Conservation (phyloP, 225 moss, liverwort and hornwort genomes). For the Sphagnum tenellum region DNA sequence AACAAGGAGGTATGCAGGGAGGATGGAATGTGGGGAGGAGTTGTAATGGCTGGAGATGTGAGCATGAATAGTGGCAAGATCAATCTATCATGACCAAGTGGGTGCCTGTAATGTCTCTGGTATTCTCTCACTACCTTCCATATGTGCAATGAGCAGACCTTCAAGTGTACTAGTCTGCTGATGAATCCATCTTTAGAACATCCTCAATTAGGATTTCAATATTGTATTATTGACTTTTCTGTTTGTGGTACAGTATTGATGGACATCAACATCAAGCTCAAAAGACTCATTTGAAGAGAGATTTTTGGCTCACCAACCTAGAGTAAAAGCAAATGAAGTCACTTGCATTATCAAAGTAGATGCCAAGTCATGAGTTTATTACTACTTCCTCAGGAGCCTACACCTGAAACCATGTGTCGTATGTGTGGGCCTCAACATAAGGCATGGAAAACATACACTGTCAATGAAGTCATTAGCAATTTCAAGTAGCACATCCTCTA, state of each 20-base stretch:
- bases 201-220: too few relatives aligned
- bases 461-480: constrained; percentile 95
- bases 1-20: constrained; percentile 37
- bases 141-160: too few relatives aligned
- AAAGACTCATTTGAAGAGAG: constrained; percentile 84
- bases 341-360: constrained; percentile 19
- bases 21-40: constrained; percentile 67
- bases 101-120: constrained; percentile 63
- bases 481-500: constrained; percentile 84
- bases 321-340: constrained; percentile 75
- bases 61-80: constrained; percentile 94
- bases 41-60: constrained; percentile 91
- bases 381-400: background rate
- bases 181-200: too few relatives aligned
- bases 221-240: background rate
- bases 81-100: constrained; percentile 71
- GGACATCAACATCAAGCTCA: constrained; percentile 46
- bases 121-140: constrained; percentile 10
- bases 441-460: constrained; percentile 23
- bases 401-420: background rate
- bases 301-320: constrained; percentile 71
- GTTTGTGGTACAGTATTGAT: constrained; percentile 55
- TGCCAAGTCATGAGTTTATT: background rate
- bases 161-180: too few relatives aligned
- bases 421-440: background rate